Base-by-base conservation (phyloP, 768 basidiomycete species). In the Mycena alexandri region DNA sequence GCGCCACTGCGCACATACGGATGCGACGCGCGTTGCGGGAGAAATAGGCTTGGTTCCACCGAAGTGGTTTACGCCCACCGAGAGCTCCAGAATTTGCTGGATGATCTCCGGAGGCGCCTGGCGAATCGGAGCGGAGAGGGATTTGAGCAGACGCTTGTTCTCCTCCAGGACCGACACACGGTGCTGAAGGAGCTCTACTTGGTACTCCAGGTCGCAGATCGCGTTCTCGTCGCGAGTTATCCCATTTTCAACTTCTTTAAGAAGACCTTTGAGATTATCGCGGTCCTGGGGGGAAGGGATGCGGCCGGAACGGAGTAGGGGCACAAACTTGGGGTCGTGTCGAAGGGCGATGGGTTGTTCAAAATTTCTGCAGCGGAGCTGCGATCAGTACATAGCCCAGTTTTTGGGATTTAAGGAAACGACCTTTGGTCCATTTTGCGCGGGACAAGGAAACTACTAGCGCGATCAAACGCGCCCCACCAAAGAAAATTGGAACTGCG, bases 1-100 rank as follows among this genome's bases (percentile, higher is more conserved):
- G 51, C 61, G 50, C 61, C 61, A 61, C 19, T 61, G 61, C 17
- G 38, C 50, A 34, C 61, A 61, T 8, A 61, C 50, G 13, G 48
- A 41, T 3, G 50, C 17, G 38, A 61, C 2, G 24, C 50, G 60
- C 3, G 33, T 34, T 12, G 50, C 61, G 19, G 10, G 14, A 33
- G 51, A 43, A 43, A 52, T 41, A 21, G 61, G 29, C 24, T 61
- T 33, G 25, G 7, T 5, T 17, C 29, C 51, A 5, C 44, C 17
- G 29, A 61, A 61, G 50, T 53, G 41, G 51, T 61, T 61, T 5
- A 47, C 25, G 41, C 14, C 47, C 14, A 51, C 60, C 1, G 60
- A 7, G 2, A 61, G 48, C 21, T 52, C 60, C 5, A 61, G 29
- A 16, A 61, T 44, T 1, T 38, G 60, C 43, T 42, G 47, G 7